Evolutionary conservation across 768 basidiomycete species (phyloP), one percentile per base, ranked within the genome.

Genomic region (Boletellus emodensis): DNA sequence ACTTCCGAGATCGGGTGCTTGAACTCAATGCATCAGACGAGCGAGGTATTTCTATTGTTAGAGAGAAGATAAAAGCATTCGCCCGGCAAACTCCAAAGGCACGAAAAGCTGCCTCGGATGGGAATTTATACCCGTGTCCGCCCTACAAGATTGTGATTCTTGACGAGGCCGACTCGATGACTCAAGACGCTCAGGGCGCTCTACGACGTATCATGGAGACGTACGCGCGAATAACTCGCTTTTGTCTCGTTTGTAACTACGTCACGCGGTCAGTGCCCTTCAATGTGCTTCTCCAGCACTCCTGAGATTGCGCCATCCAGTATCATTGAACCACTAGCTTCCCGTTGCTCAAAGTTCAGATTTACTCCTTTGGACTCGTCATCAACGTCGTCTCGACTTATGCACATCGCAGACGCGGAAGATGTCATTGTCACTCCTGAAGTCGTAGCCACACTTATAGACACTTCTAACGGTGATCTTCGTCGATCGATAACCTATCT

Each of bases 101-200:
- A n/a, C 82, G 87, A 64, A 67, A 79, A 13, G 69, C 75, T 10
- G 73, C 85, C n/a, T 85, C 85, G 0, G 87, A 90, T 55, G 84
- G 84, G 20, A 88, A 88, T 62, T 79, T 75, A 38, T 98, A 97
- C 64, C 95, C 94, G 39, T 95, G 90, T 66, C 96, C 96, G 13
- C 96, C 96, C 0, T 99, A 91, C 76, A 99, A 99, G 67, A 95
- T 99, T 56, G 87, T 99, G 64, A 98, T 99, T 55, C 81, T 99
- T 22, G 96, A 99, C 61, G 96, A 99, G 71, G 96, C 96, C 18
- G 96, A 99, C 68, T 95, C 93, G 6, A 99, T 99, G 96, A 99
- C 96, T 6, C 95, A 98, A 71, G 96, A 99, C 64, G 96, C 96
- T 5, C 96, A 99, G 67, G 94, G 88, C 32, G 96, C 96, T 0